Conservation (phyloP, 2,329 filamentous ascomycete species). For the Dactylellina leptospora region DNA sequence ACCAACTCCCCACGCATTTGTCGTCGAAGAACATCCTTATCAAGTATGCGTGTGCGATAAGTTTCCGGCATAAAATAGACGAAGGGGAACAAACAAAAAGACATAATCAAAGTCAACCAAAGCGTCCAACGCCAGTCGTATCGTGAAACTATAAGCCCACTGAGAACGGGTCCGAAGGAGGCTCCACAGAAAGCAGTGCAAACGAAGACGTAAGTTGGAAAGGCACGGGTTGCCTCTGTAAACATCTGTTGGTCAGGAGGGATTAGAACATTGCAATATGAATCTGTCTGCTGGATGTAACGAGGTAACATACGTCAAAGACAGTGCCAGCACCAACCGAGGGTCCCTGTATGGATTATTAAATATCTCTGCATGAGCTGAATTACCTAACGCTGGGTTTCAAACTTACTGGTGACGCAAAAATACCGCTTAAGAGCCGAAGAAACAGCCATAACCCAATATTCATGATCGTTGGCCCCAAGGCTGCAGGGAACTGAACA, state of each 20-base stretch:
- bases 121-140: conserved; percentile 22
- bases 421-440: conserved; percentile 11
- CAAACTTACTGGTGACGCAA: conserved; percentile 8
- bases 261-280: too few relatives aligned
- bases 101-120: conserved; percentile 21
- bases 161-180: conserved; percentile 12
- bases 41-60: not conserved
- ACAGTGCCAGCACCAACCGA: conserved; percentile 16
- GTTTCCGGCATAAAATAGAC: conserved; percentile 36
- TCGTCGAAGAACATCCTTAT: conserved; percentile 6
- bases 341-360: conserved; percentile 1
- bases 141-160: conserved; percentile 7
- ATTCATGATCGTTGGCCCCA: not conserved
- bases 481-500: conserved; percentile 15
- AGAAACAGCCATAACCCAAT: conserved; percentile 24
- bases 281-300: too few relatives aligned
- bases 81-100: conserved; percentile 15
- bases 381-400: too few relatives aligned
- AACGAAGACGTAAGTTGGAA: conserved; percentile 17
- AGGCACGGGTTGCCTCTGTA: conserved; percentile 1
- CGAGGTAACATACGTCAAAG: conserved; percentile 21
- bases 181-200: conserved; percentile 14
- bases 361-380: too few relatives aligned
- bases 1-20: conserved; percentile 18
- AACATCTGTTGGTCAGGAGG: conserved; percentile 20